Conservation (phyloP, 345 rosid species). For the Boechera stricta region DNA sequence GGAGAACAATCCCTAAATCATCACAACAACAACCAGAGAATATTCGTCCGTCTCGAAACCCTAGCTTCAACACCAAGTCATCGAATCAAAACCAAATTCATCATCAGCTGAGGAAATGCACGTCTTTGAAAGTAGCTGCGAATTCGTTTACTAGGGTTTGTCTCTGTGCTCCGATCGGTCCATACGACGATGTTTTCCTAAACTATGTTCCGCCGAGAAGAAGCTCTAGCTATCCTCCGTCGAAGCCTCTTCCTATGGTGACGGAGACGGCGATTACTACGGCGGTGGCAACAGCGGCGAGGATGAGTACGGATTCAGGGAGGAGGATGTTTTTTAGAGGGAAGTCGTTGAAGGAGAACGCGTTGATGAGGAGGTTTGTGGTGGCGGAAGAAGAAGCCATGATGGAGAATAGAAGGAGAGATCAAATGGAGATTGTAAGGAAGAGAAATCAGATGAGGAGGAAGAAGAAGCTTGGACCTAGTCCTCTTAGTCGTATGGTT, state of each 20-base stretch:
- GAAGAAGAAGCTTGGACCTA: conserved; percentile 86
- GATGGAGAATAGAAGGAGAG: conserved; percentile 80
- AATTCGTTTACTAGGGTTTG: conserved; percentile 84
- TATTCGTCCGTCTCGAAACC: conserved; percentile 45
- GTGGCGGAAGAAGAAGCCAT: conserved; percentile 89
- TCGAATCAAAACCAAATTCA: conserved; percentile 31
- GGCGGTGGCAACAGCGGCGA: conserved; percentile 17
- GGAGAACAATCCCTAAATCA: conserved; percentile 59
- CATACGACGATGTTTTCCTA: conserved; percentile 81
- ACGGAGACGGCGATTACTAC: conserved; percentile 16
- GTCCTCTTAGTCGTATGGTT: conserved; percentile 86
- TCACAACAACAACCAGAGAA: conserved; percentile 25
- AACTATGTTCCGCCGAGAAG: conserved; percentile 82
- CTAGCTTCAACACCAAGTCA: conserved; percentile 61
- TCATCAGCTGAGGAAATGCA: conserved; percentile 66
- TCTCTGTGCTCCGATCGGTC: conserved; percentile 86
- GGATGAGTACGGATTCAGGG: conserved; percentile 59
- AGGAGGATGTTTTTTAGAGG: conserved; percentile 85
- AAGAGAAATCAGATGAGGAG: conserved; percentile 62
- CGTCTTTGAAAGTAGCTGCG: conserved; percentile 75
- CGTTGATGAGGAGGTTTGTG: conserved; percentile 91
- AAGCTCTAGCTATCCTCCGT: conserved; percentile 87
- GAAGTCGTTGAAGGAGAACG: conserved; percentile 84
- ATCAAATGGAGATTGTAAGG: conserved; percentile 86
- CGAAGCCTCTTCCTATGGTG: conserved; percentile 50